A percentile compares a stretch with the other conserved stretches of the same genome.
phyloP scores from a whole-genome alignment of 352 stramenopile genomes.

The Phytophthora sp. region DNA sequence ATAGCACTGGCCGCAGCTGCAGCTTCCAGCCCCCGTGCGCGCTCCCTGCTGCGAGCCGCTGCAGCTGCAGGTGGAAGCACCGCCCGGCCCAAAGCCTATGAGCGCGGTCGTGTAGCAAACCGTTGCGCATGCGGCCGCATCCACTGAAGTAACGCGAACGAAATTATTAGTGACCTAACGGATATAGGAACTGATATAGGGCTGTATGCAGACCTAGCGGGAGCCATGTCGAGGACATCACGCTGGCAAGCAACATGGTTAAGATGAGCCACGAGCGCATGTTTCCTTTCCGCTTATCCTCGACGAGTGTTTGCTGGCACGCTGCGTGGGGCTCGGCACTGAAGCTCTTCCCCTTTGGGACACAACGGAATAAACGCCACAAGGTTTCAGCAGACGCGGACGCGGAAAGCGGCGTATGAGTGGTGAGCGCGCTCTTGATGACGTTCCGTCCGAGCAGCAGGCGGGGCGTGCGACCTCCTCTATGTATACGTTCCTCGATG shows the following conservation, averaged over 20 bases:
- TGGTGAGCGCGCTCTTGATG: slow-evolving; percentile 18
- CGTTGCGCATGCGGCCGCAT: slow-evolving; percentile 31
- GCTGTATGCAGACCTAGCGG: background rate
- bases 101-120: slow-evolving; percentile 52
- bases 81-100: slow-evolving; percentile 47
- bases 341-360: background rate
- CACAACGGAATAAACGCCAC: slow-evolving; percentile 17
- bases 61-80: slow-evolving; percentile 37
- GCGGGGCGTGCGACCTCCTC: background rate
- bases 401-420: slow-evolving; percentile 14
- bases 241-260: background rate
- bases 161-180: background rate
- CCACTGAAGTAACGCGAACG: slow-evolving; percentile 24
- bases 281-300: background rate
- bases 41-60: slow-evolving; percentile 28
- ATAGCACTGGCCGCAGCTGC: slow-evolving; percentile 57
- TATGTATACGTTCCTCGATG: slow-evolving; percentile 13
- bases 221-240: slow-evolving; percentile 8
- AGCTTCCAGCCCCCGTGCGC: slow-evolving; percentile 29
- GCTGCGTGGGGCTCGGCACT: background rate
- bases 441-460: slow-evolving; percentile 22
- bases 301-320: too few species aligned
- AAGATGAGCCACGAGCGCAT: slow-evolving; percentile 21
- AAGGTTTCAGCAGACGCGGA: slow-evolving; percentile 22
- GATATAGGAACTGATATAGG: background rate